phyloP scores from a whole-genome alignment of 2,329 filamentous ascomycete genomes.

The Neoarthrinium moseri region DNA sequence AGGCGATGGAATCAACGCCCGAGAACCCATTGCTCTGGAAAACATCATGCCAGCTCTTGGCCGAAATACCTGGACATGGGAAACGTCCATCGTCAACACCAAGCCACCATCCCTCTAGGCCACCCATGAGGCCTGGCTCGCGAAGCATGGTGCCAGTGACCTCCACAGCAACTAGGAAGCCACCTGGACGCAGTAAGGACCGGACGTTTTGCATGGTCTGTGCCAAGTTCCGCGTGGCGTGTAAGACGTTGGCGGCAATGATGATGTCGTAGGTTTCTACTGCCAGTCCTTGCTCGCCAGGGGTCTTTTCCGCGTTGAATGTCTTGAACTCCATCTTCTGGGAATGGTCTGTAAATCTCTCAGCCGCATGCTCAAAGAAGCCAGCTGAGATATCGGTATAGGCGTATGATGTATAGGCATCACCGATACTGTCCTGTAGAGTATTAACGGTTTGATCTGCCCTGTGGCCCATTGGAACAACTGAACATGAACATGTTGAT shows the following conservation, averaged over 20 bases:
- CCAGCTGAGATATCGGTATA: slow-evolving; percentile 40
- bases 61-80: neutral
- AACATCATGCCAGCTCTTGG: slow-evolving; percentile 20
- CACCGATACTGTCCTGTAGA: no score
- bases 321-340: slow-evolving; percentile 29
- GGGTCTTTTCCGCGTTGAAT: slow-evolving; percentile 28
- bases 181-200: slow-evolving; percentile 33
- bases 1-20: slow-evolving; percentile 22
- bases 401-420: slow-evolving; percentile 35
- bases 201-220: slow-evolving; percentile 25
- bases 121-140: slow-evolving; percentile 3
- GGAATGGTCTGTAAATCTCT: slow-evolving; percentile 9
- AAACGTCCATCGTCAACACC: slow-evolving; percentile 10
- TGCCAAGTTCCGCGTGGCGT: slow-evolving; percentile 22
- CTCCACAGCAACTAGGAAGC: slow-evolving; percentile 29
- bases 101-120: slow-evolving; percentile 12
- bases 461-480: no score
- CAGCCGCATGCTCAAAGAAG: slow-evolving; percentile 33
- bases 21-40: slow-evolving; percentile 25
- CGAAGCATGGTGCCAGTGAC: slow-evolving; percentile 6
- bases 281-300: slow-evolving; percentile 27
- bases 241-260: slow-evolving; percentile 30
- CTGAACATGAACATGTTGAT: no score
- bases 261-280: slow-evolving; percentile 29
- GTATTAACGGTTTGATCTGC: no score